phyloP scores from a whole-genome alignment of 352 stramenopile genomes.

The Pythium angustatum region DNA sequence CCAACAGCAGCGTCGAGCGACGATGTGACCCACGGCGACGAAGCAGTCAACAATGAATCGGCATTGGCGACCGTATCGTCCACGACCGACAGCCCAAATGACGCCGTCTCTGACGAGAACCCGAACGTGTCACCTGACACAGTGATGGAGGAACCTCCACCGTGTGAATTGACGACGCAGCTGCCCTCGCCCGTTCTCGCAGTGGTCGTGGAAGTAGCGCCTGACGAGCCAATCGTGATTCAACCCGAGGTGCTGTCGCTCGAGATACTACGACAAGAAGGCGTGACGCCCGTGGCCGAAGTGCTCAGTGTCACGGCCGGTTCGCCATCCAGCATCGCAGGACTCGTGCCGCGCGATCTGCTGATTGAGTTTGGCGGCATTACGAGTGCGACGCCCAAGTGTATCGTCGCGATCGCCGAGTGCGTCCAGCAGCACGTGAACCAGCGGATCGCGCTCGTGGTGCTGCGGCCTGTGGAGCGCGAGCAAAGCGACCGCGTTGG shows the following conservation, averaged over 20 bases:
- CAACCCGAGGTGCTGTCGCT: constrained; percentile 11
- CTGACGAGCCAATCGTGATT: not conserved
- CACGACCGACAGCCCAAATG: not conserved
- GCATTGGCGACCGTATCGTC: not conserved
- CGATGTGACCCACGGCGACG: too few relatives aligned
- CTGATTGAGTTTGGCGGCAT: constrained; percentile 55
- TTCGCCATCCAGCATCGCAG: constrained; percentile 53
- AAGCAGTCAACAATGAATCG: too few relatives aligned
- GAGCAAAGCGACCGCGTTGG: too few relatives aligned
- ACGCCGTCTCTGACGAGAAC: not conserved
- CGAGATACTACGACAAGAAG: not conserved
- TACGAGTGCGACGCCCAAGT: constrained; percentile 46
- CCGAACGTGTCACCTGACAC: not conserved
- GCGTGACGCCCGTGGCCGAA: constrained; percentile 44
- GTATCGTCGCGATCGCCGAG: constrained; percentile 49
- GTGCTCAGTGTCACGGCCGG: constrained; percentile 40
- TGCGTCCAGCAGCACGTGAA: constrained; percentile 50
- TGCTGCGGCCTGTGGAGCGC: constrained; percentile 41
- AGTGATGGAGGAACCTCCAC: not conserved
- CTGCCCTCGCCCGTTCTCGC: not conserved
- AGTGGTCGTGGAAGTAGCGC: too few relatives aligned
- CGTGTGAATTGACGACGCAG: not conserved
- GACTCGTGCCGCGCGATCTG: constrained; percentile 43
- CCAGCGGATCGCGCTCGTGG: constrained; percentile 33
- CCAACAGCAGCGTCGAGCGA: too few relatives aligned